Evolutionary conservation across 2,329 filamentous ascomycete species (phyloP).

Genomic region (Microcyclosporella mali): DNA sequence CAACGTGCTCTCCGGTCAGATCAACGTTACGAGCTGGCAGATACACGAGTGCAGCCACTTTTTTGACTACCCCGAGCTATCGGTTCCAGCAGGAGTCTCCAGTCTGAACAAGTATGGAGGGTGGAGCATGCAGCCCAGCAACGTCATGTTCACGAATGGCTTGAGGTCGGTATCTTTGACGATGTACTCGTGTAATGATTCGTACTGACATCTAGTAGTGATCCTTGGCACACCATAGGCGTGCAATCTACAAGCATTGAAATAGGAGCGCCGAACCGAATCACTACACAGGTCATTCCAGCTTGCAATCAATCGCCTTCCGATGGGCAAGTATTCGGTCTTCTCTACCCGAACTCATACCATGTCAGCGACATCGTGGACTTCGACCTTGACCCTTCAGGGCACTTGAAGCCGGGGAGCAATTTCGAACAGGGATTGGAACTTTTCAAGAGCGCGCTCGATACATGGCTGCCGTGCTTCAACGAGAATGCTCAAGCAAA

Average conservation of each 20-base stretch:
- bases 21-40: background rate
- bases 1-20: background rate
- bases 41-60: background rate
- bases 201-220: no score
- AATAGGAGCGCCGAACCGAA: constrained; percentile 12
- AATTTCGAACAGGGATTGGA: no score
- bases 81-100: background rate
- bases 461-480: constrained; percentile 22
- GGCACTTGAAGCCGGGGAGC: no score
- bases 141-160: constrained; percentile 19
- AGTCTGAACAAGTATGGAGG: background rate
- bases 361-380: constrained; percentile 13
- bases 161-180: no score
- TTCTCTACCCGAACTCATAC: constrained; percentile 7
- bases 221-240: constrained; percentile 19
- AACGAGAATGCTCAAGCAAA: background rate
- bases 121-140: constrained; percentile 3
- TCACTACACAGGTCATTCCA: constrained; percentile 8
- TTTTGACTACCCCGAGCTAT: background rate
- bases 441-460: constrained; percentile 17
- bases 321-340: constrained; percentile 14
- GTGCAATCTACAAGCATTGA: constrained; percentile 10
- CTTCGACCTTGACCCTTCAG: constrained; percentile 5
- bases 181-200: no score
- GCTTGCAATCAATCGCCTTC: constrained; percentile 13